Conservation (phyloP, 441 rosid species). For the Rhodomyrtus psidioides region DNA sequence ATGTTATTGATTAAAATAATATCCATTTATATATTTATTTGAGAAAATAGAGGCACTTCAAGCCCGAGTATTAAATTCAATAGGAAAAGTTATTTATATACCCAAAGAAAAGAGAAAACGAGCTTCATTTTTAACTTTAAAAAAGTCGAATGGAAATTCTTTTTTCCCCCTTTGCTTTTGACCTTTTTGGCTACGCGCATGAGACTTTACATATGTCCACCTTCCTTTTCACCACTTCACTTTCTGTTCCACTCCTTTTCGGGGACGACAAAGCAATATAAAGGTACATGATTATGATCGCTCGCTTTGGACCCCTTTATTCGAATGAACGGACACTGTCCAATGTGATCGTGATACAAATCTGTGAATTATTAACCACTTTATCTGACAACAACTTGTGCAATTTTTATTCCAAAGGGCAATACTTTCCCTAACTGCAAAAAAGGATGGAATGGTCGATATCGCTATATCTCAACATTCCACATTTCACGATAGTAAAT, state of each 20-base stretch:
- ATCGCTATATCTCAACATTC: neutral
- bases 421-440: neutral
- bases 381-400: neutral
- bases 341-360: neutral
- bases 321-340: neutral
- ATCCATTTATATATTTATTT: too few relatives aligned
- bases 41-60: too few relatives aligned
- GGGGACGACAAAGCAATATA: neutral
- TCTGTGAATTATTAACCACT: neutral
- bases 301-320: neutral
- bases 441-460: fast-evolving
- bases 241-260: neutral
- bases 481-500: neutral
- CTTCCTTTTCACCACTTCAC: neutral
- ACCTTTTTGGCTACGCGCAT: neutral
- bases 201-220: neutral
- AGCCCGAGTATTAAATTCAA: neutral
- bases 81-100: neutral
- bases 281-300: neutral
- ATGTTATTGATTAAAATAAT: too few relatives aligned
- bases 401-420: neutral
- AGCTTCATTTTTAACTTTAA: neutral
- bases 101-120: neutral
- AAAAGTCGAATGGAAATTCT: neutral
- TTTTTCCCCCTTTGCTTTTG: neutral